These are phyloP conservation scores for Pichia sp. DNA, from an alignment of 1,139 yeast species.

Conservation along the genomic window DNA sequence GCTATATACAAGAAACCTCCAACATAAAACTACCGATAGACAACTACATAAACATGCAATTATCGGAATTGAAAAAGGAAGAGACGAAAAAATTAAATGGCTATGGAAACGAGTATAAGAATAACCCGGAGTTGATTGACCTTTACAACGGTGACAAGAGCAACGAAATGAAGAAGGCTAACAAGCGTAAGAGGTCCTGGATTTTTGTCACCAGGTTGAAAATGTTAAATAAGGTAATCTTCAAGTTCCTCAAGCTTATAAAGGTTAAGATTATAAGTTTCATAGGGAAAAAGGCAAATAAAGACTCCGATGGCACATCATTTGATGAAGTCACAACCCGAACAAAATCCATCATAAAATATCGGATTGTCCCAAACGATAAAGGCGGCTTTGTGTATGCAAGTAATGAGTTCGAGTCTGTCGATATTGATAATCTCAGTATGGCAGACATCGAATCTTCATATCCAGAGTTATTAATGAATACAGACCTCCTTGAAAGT, in stretches of 20 bases:
- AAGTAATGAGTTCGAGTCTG: constrained; percentile 12
- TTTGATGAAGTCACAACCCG: neutral
- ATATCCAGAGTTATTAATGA: constrained; percentile 27
- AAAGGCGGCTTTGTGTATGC: constrained; percentile 4
- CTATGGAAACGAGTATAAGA: constrained; percentile 22
- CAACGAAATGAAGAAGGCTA: constrained; percentile 16
- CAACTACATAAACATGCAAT: constrained; percentile 55
- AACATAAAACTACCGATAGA: constrained; percentile 43
- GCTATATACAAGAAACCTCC: constrained; percentile 58
- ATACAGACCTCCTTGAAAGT: constrained; percentile 37
- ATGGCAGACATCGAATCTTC: constrained; percentile 30
- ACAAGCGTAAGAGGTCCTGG: constrained; percentile 23
- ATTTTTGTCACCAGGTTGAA: constrained; percentile 14
- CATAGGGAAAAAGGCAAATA: neutral
- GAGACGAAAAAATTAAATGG: constrained; percentile 14
- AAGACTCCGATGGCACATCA: constrained; percentile 4
- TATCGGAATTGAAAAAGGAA: constrained; percentile 2
- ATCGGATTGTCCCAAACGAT: constrained; percentile 2
- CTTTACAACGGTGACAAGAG: constrained; percentile 16
- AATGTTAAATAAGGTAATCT: constrained; percentile 15
- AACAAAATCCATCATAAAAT: neutral
- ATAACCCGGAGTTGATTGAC: constrained; percentile 24
- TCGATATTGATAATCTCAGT: constrained; percentile 27
- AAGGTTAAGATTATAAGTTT: constrained; percentile 26
- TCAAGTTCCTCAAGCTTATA: constrained; percentile 30